A percentile compares a stretch with the other conserved stretches of the same genome.
Conservation (phyloP, 2,329 filamentous ascomycete genomes). For the Chrysoporthe puriensis region DNA sequence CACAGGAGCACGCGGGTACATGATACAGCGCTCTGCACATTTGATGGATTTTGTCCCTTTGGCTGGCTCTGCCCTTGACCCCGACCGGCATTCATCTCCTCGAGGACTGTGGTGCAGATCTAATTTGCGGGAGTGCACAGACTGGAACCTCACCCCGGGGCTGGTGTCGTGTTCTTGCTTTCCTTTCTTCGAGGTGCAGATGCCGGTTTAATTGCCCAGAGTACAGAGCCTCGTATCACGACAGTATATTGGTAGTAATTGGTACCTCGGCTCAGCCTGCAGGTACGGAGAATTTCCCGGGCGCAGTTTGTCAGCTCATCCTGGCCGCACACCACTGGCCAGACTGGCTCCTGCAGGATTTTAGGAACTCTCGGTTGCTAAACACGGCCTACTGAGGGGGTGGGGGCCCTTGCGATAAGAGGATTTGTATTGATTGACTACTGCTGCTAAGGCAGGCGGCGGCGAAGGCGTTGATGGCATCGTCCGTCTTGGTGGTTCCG, state of each 20-base stretch:
- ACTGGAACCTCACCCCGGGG: neutral
- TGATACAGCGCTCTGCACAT: neutral
- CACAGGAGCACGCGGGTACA: neutral
- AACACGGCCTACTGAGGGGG: neutral
- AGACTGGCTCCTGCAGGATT: neutral
- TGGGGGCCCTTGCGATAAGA: too few relatives aligned
- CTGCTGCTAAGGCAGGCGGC: too few relatives aligned
- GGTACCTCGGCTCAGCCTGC: neutral
- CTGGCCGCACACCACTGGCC: neutral
- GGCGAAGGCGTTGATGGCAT: too few relatives aligned
- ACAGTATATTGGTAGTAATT: neutral
- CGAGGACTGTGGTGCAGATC: neutral
- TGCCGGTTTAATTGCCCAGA: neutral
- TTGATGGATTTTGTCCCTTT: neutral
- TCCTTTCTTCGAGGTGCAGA: neutral
- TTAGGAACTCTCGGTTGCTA: neutral
- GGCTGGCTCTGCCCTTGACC: neutral
- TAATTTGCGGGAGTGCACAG: neutral
- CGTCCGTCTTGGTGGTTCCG: too few relatives aligned
- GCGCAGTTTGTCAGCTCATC: neutral
- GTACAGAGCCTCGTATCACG: neutral
- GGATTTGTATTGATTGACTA: too few relatives aligned
- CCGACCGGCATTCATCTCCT: neutral
- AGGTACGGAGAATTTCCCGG: neutral
- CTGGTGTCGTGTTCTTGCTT: too few relatives aligned